Evolutionary conservation across 441 rosid species (phyloP).

Genomic region (Adansonia gregorii): DNA sequence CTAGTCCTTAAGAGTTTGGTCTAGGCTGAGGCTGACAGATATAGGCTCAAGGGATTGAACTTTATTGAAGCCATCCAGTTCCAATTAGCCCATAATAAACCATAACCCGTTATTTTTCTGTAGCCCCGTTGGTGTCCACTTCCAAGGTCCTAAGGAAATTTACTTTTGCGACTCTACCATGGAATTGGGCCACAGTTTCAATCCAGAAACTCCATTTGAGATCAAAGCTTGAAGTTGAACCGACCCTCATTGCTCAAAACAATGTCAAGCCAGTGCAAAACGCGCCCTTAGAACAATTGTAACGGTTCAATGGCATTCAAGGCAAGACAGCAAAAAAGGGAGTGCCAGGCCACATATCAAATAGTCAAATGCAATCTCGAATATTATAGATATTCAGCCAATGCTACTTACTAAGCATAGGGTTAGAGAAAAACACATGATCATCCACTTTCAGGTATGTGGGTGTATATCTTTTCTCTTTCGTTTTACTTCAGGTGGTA

Average conservation of each 20-base stretch:
- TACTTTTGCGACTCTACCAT: background rate
- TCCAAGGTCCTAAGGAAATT: background rate
- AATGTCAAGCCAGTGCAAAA: background rate
- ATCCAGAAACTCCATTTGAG: background rate
- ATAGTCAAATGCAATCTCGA: background rate
- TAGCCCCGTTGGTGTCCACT: background rate
- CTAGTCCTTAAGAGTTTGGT: background rate
- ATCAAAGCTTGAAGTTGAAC: background rate
- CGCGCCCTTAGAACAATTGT: background rate
- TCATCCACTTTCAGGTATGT: background rate
- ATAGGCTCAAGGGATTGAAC: background rate
- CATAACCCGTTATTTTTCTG: background rate
- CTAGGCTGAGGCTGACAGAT: background rate
- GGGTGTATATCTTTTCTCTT: background rate
- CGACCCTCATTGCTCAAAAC: background rate
- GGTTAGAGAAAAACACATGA: conserved; percentile 1
- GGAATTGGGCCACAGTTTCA: background rate
- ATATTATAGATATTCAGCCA: background rate
- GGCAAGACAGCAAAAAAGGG: background rate
- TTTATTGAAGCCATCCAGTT: background rate
- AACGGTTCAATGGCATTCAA: background rate
- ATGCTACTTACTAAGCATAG: background rate
- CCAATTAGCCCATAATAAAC: background rate
- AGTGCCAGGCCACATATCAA: too few species aligned
- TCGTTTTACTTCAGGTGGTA: background rate